These are phyloP conservation scores for Eucalyptus coolabah DNA, from an alignment of 345 rosid genomes.

Conservation along the genomic window DNA sequence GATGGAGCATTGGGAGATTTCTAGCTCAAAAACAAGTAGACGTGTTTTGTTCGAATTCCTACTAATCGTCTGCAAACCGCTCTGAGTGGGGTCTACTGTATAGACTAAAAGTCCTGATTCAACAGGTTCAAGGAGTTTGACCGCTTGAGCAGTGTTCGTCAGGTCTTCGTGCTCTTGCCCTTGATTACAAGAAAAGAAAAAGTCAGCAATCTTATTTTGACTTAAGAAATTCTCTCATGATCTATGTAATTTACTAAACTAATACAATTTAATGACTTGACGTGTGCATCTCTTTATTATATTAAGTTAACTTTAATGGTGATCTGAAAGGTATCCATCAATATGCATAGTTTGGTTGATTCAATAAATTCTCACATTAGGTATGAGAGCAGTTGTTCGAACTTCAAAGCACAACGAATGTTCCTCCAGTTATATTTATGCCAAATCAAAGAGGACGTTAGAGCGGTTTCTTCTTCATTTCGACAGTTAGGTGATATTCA, in stretches of 20 bases:
- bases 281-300: neutral
- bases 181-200: neutral
- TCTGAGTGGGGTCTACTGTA: neutral
- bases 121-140: neutral
- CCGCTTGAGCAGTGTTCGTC: neutral
- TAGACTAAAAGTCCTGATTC: neutral
- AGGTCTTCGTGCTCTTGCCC: neutral
- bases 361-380: neutral
- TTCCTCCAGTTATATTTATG: neutral
- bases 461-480: neutral
- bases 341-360: neutral
- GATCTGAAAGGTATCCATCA: neutral
- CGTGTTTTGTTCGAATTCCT: neutral
- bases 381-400: neutral
- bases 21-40: neutral
- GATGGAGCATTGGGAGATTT: neutral
- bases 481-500: neutral
- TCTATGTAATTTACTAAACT: neutral
- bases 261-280: neutral
- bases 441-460: neutral
- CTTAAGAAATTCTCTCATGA: neutral
- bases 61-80: neutral
- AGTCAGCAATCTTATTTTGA: neutral
- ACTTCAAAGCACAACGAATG: neutral
- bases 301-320: neutral